Conservation (phyloP, 2,329 filamentous ascomycete species). For the Fusarium sp. region DNA sequence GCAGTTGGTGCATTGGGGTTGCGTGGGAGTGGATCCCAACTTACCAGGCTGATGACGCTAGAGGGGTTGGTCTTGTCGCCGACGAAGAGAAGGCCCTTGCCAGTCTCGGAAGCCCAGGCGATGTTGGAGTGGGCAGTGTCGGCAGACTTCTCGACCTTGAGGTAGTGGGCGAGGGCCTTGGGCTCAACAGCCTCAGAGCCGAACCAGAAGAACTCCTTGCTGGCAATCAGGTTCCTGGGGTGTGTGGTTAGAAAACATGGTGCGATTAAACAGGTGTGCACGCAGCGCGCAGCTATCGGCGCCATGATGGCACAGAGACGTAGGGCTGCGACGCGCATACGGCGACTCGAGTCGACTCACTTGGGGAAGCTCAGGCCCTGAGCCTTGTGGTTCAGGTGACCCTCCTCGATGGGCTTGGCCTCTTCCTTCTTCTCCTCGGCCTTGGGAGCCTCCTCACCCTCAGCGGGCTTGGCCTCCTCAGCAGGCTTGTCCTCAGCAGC, state of each 20-base stretch:
- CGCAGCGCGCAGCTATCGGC: background rate
- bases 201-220: conserved; percentile 95
- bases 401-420: conserved; percentile 79
- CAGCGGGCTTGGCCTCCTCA: conserved; percentile 55
- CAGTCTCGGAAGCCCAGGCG: conserved; percentile 91
- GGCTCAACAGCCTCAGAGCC: conserved; percentile 74
- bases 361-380: conserved; percentile 83
- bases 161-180: conserved; percentile 77
- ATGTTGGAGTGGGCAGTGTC: conserved; percentile 77
- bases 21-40: conserved; percentile 46
- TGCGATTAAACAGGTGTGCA: background rate
- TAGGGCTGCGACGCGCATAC: background rate
- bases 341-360: conserved; percentile 81
- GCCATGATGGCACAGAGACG: background rate
- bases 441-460: conserved; percentile 52
- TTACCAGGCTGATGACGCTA: conserved; percentile 85
- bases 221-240: conserved; percentile 81
- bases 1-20: conserved; percentile 26
- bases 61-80: conserved; percentile 83
- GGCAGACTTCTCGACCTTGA: conserved; percentile 86
- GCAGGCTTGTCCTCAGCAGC: conserved; percentile 53
- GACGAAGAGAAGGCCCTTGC: conserved; percentile 93
- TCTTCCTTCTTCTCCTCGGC: conserved; percentile 58
- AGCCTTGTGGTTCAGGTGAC: conserved; percentile 87
- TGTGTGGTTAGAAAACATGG: conserved; percentile 35